Percentiles rank a stretch among this genome's conserved stretches.
Evolutionary conservation across 1,284 basidiomycete species (phyloP).

Genomic region (Sporisorium graminicola): DNA sequence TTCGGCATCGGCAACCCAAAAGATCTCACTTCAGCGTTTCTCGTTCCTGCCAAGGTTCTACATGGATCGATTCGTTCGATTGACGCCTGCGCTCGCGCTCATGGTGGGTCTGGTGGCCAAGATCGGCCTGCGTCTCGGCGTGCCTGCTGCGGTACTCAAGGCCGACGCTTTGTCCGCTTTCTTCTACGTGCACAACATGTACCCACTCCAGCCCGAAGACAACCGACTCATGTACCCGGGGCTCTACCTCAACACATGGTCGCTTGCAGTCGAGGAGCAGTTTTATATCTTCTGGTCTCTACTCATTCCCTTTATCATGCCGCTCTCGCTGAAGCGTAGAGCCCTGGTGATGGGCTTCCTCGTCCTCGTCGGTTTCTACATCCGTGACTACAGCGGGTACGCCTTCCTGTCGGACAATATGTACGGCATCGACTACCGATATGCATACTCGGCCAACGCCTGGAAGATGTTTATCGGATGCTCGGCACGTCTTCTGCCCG

Average conservation of each 20-base stretch:
- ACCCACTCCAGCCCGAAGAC: slow-evolving; percentile 7
- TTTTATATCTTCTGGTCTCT: slow-evolving; percentile 53
- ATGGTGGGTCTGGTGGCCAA: slow-evolving; percentile 23
- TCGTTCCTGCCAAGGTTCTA: slow-evolving; percentile 38
- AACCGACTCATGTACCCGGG: slow-evolving; percentile 32
- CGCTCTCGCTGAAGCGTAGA: slow-evolving; percentile 17
- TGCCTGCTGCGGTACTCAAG: background rate
- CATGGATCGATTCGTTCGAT: slow-evolving; percentile 33
- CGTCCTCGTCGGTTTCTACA: slow-evolving; percentile 21
- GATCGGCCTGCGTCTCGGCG: slow-evolving; percentile 9
- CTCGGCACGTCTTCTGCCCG: slow-evolving; percentile 25
- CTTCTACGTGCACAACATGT: slow-evolving; percentile 40
- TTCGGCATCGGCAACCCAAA: slow-evolving; percentile 1
- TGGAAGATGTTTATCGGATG: slow-evolving; percentile 47
- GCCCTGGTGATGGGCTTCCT: slow-evolving; percentile 22
- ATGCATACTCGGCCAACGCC: slow-evolving; percentile 32
- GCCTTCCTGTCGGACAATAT: slow-evolving; percentile 28
- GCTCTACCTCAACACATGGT: slow-evolving; percentile 43
- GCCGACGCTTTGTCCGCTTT: slow-evolving; percentile 26
- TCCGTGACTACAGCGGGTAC: slow-evolving; percentile 25
- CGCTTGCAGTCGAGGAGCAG: slow-evolving; percentile 48
- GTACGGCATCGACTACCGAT: slow-evolving; percentile 39
- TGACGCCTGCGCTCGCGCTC: slow-evolving; percentile 28
- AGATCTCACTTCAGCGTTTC: slow-evolving; percentile 17
- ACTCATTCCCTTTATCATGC: slow-evolving; percentile 31